Evolutionary conservation across 257 asterid species (phyloP), one percentile per base, ranked within the genome.

Genomic region (Cruciata laevipes): DNA sequence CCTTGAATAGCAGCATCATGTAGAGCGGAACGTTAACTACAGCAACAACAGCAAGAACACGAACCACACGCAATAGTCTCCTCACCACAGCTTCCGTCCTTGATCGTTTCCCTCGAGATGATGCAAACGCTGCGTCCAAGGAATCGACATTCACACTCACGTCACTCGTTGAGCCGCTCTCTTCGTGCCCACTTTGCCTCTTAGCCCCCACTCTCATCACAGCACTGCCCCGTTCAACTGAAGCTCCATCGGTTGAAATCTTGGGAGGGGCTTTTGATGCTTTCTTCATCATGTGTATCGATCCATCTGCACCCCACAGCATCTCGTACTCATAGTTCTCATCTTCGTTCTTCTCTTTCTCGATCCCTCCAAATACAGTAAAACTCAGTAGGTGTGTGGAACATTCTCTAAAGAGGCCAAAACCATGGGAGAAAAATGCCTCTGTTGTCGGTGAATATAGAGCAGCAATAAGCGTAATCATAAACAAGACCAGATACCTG

Each of bases 281-380:
- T 84, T 88, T 83, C 84, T 83, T 88, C 83, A 90, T 81, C 18
- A 90, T 96, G 85, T 94, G 99, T 96, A 94, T 90, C 4, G 95
- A 69, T 65, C 99, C 99, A 80, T 94, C 99, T 7, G 97, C 90
- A 78, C 87, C 99, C 99, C 99, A 94, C 10, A 90, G 68, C 82
- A 83, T 92, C 75, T 94, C 99, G 64, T 90, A 90, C 80, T 94
- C 96, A 57, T 83, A 85, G 40, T 74, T 75, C 58, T 90, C 97
- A 59, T 93, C 99, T 31, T 93, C 99, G 12, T 78, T 84, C 78
- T 94, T 94, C 80, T 81, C 95, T 71, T 94, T 94, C 61, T 69
- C 62, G 14, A 33, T 77, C 40, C 56, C 78, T 47, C 78, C 76
- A n/a, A 81, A 76, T 75, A 85, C 79, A 72, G 75, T 77, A 37